A percentile compares a stretch with the other conserved stretches of the same genome.
phyloP scores from a whole-genome alignment of 352 stramenopile species.

The Phytophthora pluvialis region DNA sequence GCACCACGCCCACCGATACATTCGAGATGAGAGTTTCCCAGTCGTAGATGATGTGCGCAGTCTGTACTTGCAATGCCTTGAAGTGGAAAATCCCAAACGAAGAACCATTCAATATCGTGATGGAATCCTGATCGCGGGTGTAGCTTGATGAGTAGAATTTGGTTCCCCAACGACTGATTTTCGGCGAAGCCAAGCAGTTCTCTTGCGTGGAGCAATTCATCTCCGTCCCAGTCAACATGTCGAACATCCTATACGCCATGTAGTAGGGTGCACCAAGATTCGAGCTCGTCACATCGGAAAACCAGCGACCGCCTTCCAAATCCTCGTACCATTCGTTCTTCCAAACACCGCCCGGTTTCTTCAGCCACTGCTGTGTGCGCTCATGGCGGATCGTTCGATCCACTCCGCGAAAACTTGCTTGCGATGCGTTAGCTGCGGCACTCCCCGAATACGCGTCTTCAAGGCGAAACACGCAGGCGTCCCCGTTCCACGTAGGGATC shows the following conservation, averaged over 20 bases:
- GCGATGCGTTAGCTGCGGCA: background rate
- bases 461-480: constrained; percentile 29
- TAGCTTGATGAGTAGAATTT: constrained; percentile 16
- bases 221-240: constrained; percentile 25
- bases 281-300: constrained; percentile 34
- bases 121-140: constrained; percentile 11
- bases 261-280: constrained; percentile 14
- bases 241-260: constrained; percentile 27
- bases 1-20: constrained; percentile 26
- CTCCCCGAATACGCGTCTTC: constrained; percentile 9
- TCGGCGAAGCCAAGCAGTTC: constrained; percentile 9
- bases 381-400: constrained; percentile 22
- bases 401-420: constrained; percentile 11
- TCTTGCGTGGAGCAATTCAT: constrained; percentile 19
- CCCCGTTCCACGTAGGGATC: constrained; percentile 33
- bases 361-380: constrained; percentile 28
- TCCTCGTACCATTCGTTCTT: constrained; percentile 40
- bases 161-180: constrained; percentile 10
- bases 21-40: constrained; percentile 43
- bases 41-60: constrained; percentile 29
- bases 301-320: constrained; percentile 29
- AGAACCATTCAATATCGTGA: constrained; percentile 25
- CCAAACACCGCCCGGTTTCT: constrained; percentile 15
- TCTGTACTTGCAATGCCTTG: background rate
- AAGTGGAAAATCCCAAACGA: constrained; percentile 38